These are phyloP conservation scores for Neofusicoccum kwambonambiense DNA, from an alignment of 2,329 filamentous ascomycete genomes.

Conservation along the genomic window DNA sequence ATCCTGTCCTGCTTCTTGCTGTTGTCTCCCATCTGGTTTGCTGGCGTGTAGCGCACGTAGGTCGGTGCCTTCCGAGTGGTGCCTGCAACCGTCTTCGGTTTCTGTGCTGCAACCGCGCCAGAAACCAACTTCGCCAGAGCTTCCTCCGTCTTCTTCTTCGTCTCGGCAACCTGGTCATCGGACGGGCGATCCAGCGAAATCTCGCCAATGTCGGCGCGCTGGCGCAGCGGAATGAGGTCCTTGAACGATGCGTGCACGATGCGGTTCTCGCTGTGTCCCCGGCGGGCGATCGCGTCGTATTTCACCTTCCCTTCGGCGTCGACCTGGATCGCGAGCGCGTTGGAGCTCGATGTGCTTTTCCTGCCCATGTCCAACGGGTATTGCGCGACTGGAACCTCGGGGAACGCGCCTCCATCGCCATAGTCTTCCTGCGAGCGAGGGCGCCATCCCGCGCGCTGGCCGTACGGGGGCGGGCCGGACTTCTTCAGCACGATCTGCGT, in stretches of 20 bases:
- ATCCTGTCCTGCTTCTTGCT: slow-evolving; percentile 89
- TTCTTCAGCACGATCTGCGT: slow-evolving; percentile 71
- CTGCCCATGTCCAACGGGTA: slow-evolving; percentile 95
- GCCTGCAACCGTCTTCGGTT: slow-evolving; percentile 89
- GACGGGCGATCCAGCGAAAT: slow-evolving; percentile 82
- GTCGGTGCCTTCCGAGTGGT: slow-evolving; percentile 81
- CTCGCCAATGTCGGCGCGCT: slow-evolving; percentile 89
- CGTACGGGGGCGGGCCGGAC: slow-evolving; percentile 82
- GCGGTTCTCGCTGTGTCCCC: slow-evolving; percentile 79
- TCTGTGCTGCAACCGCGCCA: slow-evolving; percentile 86
- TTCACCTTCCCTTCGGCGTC: slow-evolving; percentile 91
- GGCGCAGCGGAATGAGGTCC: slow-evolving; percentile 88
- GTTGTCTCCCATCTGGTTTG: slow-evolving; percentile 91
- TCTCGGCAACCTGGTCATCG: slow-evolving; percentile 78
- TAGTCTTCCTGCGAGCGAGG: slow-evolving; percentile 88
- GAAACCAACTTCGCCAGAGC: slow-evolving; percentile 79
- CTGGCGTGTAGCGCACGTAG: slow-evolving; percentile 92
- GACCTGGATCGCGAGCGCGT: slow-evolving; percentile 89
- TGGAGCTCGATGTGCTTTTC: slow-evolving; percentile 68
- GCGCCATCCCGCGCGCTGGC: slow-evolving; percentile 84
- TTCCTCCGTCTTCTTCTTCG: slow-evolving; percentile 83
- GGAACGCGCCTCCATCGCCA: slow-evolving; percentile 93
- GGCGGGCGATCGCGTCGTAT: slow-evolving; percentile 90
- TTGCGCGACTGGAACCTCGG: slow-evolving; percentile 88
- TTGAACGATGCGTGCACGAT: slow-evolving; percentile 96